Conservation (phyloP, 345 rosid species). For the Eucalyptus pumila region DNA sequence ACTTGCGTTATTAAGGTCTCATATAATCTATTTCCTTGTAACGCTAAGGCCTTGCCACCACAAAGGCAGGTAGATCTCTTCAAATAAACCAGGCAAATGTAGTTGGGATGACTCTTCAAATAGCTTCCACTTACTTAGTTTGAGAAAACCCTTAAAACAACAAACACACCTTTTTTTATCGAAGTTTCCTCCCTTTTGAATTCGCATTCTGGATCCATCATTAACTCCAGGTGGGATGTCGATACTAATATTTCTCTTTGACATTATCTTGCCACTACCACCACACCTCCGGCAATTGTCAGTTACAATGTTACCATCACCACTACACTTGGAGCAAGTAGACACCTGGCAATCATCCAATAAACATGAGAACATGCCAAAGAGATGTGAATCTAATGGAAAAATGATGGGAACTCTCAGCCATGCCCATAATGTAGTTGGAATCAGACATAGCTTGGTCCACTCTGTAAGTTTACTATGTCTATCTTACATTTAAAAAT, state of each 20-base stretch:
- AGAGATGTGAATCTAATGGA: not conserved
- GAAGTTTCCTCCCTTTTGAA: conserved; percentile 60
- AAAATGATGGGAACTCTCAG: not conserved
- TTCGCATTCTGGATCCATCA: conserved; percentile 61
- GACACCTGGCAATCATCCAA: conserved; percentile 50
- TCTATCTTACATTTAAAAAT: not conserved
- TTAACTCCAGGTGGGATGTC: conserved; percentile 73
- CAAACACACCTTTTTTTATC: conserved; percentile 49
- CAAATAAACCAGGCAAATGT: not conserved
- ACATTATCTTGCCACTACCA: conserved; percentile 51
- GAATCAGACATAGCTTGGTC: not conserved
- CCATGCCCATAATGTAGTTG: not conserved
- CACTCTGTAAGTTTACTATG: not conserved
- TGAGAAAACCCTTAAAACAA: not conserved
- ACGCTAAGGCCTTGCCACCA: not conserved
- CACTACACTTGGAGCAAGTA: conserved; percentile 72
- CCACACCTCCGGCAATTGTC: conserved; percentile 54
- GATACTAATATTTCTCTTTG: conserved; percentile 40
- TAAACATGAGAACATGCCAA: not conserved
- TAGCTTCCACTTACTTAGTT: not conserved
- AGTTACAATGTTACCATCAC: conserved; percentile 70
- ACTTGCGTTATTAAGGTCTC: not conserved
- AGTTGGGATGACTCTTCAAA: not conserved
- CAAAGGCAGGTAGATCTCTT: not conserved
- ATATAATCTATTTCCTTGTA: not conserved